These are phyloP conservation scores for Globisporangium paroecandrum DNA, from an alignment of 352 stramenopile genomes.

Conservation along the genomic window DNA sequence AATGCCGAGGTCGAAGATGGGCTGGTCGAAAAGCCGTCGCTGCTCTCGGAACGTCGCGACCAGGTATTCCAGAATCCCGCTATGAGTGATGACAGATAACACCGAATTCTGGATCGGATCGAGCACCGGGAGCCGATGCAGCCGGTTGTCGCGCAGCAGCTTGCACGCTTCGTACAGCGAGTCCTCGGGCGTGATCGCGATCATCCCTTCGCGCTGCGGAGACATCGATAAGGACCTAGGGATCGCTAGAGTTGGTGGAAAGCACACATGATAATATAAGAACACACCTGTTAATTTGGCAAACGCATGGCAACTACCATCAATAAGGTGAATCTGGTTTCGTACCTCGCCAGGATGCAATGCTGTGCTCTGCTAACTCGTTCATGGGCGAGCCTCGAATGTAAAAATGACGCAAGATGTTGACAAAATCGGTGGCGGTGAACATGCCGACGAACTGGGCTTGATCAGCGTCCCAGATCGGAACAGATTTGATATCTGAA, in stretches of 20 bases:
- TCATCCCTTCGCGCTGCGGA: slow-evolving; percentile 61
- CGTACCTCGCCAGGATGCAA: slow-evolving; percentile 79
- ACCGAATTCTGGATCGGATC: slow-evolving; percentile 92
- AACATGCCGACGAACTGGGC: slow-evolving; percentile 97
- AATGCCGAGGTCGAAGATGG: slow-evolving; percentile 94
- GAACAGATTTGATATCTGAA: slow-evolving; percentile 96
- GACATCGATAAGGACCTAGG: slow-evolving; percentile 80
- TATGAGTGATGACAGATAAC: slow-evolving; percentile 92
- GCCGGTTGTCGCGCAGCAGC: slow-evolving; percentile 76
- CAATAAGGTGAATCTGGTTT: background rate
- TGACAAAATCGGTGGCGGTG: slow-evolving; percentile 98
- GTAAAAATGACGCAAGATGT: slow-evolving; percentile 95
- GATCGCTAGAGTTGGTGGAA: slow-evolving; percentile 51
- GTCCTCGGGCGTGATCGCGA: slow-evolving; percentile 83
- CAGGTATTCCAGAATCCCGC: slow-evolving; percentile 93
- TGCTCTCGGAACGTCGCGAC: slow-evolving; percentile 97
- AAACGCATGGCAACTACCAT: background rate
- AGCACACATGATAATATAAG: background rate
- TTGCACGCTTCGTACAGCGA: slow-evolving; percentile 90
- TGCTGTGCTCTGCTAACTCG: slow-evolving; percentile 81
- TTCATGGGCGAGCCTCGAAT: slow-evolving; percentile 89
- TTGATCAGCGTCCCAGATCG: slow-evolving; percentile 94
- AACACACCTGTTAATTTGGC: background rate
- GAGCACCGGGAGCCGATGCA: slow-evolving; percentile 94
- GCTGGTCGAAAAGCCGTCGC: slow-evolving; percentile 95